Conservation (phyloP, 2,329 filamentous ascomycete species). For the Alternaria brassicae region DNA sequence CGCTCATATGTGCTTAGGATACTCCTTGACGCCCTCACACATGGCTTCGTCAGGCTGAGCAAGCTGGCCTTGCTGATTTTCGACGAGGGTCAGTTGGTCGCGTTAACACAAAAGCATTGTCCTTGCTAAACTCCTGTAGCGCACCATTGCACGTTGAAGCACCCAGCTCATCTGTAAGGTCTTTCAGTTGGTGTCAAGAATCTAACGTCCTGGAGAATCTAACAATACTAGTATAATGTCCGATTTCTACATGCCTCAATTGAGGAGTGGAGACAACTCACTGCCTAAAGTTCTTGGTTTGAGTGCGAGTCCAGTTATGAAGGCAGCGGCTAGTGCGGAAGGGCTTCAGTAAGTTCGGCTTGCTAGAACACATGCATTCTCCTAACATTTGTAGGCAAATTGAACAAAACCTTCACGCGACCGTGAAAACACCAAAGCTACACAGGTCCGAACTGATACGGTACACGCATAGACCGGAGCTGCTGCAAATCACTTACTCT, state of each 20-base stretch:
- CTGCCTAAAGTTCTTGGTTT: constrained; percentile 77
- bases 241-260: constrained; percentile 68
- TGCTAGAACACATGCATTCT: not conserved
- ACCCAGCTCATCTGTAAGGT: constrained; percentile 63
- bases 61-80: constrained; percentile 75
- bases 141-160: constrained; percentile 73
- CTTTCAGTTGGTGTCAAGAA: not conserved
- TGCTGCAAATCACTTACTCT: constrained; percentile 52
- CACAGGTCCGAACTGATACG: constrained; percentile 74
- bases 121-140: constrained; percentile 56
- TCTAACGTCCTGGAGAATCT: not conserved
- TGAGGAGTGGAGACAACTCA: constrained; percentile 21
- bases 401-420: constrained; percentile 73
- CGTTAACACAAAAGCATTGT: not conserved
- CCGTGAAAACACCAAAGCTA: constrained; percentile 71
- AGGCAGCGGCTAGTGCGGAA: constrained; percentile 58
- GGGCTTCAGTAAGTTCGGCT: constrained; percentile 55
- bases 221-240: constrained; percentile 65
- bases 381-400: constrained; percentile 55
- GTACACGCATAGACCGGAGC: constrained; percentile 70
- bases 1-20: constrained; percentile 49
- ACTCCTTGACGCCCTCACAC: constrained; percentile 73
- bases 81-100: constrained; percentile 72
- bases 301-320: constrained; percentile 79
- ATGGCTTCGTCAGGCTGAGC: constrained; percentile 74